These are phyloP conservation scores for Hericium rajendrae DNA, from an alignment of 768 basidiomycete species.

Conservation along the genomic window DNA sequence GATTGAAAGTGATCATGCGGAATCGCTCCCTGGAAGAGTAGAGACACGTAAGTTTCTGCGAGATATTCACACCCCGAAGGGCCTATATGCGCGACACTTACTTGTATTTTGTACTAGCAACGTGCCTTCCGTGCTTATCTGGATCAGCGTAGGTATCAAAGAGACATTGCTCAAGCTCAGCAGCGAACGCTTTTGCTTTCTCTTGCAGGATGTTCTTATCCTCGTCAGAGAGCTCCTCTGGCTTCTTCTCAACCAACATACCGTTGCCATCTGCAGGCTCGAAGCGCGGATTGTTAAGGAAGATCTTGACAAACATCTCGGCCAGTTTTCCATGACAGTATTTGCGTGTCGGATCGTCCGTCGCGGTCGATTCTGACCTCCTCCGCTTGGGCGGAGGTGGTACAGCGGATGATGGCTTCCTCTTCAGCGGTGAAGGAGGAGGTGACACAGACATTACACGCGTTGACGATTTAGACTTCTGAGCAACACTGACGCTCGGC, in stretches of 20 bases:
- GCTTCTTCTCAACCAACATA: conserved; percentile 27
- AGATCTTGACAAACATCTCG: conserved; percentile 63
- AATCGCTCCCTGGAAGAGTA: conserved; percentile 63
- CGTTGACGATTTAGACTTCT: conserved; percentile 1
- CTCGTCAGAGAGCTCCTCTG: conserved; percentile 50
- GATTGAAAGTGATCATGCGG: conserved; percentile 82
- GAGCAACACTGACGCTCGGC: conserved; percentile 8
- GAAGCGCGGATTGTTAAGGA: conserved; percentile 57
- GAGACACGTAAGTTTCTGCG: neutral
- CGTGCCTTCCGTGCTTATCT: conserved; percentile 57
- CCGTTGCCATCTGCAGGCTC: conserved; percentile 22
- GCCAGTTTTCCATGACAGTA: conserved; percentile 73
- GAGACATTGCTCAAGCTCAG: conserved; percentile 65
- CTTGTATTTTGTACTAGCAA: conserved; percentile 77
- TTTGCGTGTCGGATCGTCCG: conserved; percentile 69
- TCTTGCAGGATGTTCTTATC: conserved; percentile 46
- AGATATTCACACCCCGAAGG: neutral
- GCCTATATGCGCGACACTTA: conserved; percentile 27
- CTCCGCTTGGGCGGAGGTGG: conserved; percentile 40
- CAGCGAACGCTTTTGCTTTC: conserved; percentile 53
- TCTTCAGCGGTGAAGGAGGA: conserved; percentile 31
- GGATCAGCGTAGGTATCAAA: conserved; percentile 70
- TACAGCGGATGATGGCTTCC: conserved; percentile 38
- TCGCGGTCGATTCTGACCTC: conserved; percentile 28
- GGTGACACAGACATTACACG: neutral